A percentile compares a stretch with the other conserved stretches of the same genome.
These are phyloP conservation scores for Fraxinus quadrangulata DNA, from an alignment of 257 asterid genomes.

Conservation along the genomic window DNA sequence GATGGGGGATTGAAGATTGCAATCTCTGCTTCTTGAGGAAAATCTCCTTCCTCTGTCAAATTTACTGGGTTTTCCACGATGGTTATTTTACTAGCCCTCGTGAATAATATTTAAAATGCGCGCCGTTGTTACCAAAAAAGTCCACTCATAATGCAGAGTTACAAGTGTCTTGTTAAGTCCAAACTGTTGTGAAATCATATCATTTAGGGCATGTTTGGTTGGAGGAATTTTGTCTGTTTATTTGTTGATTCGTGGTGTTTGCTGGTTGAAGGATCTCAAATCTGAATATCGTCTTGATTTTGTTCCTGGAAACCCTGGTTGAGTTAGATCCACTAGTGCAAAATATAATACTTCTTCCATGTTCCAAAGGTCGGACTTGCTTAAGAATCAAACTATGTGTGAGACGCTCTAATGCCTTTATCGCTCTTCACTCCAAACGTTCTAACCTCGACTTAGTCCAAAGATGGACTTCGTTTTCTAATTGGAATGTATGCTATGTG, in stretches of 20 bases:
- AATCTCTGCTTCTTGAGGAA: conserved; percentile 4
- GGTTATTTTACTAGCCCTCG: not conserved
- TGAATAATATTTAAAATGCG: not conserved
- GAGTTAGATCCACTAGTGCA: not conserved
- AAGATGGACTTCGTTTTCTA: too few species aligned
- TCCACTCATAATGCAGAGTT: too few species aligned
- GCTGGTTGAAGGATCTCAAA: not conserved
- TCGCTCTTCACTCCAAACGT: too few species aligned
- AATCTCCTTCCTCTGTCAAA: not conserved
- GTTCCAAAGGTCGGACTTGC: not conserved
- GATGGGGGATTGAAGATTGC: conserved; percentile 15
- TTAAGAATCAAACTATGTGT: too few species aligned
- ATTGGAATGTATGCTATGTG: too few species aligned
- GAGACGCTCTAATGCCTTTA: too few species aligned
- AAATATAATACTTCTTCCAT: too few species aligned
- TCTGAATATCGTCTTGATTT: not conserved
- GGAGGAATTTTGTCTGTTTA: not conserved
- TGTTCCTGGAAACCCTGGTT: not conserved
- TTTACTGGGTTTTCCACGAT: too few species aligned
- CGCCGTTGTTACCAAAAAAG: not conserved
- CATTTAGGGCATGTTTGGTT: too few species aligned
- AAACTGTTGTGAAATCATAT: too few species aligned
- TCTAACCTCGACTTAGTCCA: too few species aligned
- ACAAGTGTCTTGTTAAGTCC: too few species aligned
- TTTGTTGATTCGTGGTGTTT: not conserved